phyloP scores from a whole-genome alignment of 2,329 filamentous ascomycete genomes.

The Aspergillus sp. region DNA sequence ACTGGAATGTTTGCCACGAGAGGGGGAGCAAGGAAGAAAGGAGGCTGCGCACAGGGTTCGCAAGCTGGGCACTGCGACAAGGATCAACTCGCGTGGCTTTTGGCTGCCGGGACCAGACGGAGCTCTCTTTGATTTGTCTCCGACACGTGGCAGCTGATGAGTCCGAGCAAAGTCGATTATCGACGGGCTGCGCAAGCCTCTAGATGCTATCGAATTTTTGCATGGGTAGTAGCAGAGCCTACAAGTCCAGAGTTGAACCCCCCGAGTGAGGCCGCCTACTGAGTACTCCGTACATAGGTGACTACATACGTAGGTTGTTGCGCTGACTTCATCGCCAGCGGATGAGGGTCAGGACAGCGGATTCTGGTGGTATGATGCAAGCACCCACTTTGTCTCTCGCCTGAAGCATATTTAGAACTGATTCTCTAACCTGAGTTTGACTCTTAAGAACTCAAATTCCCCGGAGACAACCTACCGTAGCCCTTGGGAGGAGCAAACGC shows the following conservation, averaged over 20 bases:
- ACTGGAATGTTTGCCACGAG: not conserved
- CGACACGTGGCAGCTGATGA: conserved; percentile 19
- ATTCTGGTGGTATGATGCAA: conserved; percentile 9
- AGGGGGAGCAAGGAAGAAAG: not conserved
- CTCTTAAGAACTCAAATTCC: not conserved
- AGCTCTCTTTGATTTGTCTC: conserved; percentile 4
- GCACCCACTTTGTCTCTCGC: not conserved
- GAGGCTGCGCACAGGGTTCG: not conserved
- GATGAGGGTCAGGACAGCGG: not conserved
- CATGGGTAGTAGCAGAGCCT: not conserved
- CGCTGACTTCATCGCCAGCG: not conserved
- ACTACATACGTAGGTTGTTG: not conserved
- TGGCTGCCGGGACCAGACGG: conserved; percentile 9
- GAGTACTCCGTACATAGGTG: too few species aligned
- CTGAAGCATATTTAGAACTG: not conserved
- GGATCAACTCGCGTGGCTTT: conserved; percentile 20
- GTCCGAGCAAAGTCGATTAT: not conserved
- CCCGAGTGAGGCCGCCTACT: not conserved
- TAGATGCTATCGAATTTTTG: not conserved
- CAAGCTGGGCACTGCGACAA: not conserved
- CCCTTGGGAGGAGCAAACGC: not conserved
- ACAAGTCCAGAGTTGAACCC: not conserved
- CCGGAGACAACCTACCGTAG: not conserved
- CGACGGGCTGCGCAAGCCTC: not conserved
- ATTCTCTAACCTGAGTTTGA: not conserved